phyloP scores from a whole-genome alignment of 257 asterid species.

The Ilex asprella region DNA sequence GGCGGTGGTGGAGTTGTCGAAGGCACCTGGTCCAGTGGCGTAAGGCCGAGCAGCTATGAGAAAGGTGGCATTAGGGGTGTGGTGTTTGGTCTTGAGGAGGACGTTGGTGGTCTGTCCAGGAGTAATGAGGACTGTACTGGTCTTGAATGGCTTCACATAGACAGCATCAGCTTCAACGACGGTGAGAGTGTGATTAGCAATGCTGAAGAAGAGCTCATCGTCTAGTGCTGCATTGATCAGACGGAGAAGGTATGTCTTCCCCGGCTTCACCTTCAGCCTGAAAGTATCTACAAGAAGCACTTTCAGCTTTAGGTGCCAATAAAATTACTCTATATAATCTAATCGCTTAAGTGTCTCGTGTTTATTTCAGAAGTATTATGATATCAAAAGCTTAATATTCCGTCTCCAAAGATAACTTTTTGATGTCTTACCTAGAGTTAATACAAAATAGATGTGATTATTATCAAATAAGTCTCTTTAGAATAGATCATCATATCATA shows the following conservation, averaged over 20 bases:
- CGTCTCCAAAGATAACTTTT: too few relatives aligned
- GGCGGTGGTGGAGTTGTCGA: conserved; percentile 48
- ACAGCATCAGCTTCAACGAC: conserved; percentile 61
- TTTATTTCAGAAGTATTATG: too few relatives aligned
- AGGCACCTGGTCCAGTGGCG: conserved; percentile 46
- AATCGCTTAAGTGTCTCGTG: too few relatives aligned
- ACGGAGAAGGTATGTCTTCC: conserved; percentile 52
- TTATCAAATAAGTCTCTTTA: too few relatives aligned
- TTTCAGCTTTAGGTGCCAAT: too few relatives aligned
- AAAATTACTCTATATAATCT: too few relatives aligned
- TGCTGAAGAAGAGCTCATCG: conserved; percentile 56
- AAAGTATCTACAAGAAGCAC: conserved; percentile 35
- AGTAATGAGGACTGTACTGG: conserved; percentile 32
- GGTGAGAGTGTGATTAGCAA: conserved; percentile 48
- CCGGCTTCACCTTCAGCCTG: conserved; percentile 48
- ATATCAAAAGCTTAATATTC: too few relatives aligned
- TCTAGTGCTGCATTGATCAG: conserved; percentile 63
- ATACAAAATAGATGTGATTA: too few relatives aligned
- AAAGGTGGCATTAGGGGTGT: conserved; percentile 39
- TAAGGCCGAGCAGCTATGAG: conserved; percentile 53
- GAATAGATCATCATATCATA: too few relatives aligned
- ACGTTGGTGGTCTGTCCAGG: conserved; percentile 71
- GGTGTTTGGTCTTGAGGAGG: conserved; percentile 31
- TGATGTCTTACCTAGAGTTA: too few relatives aligned
- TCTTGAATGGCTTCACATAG: conserved; percentile 52